Evolutionary conservation across 495 filamentous ascomycete genomes (phyloP).

Genomic region (Penicillium ochrochloron): DNA sequence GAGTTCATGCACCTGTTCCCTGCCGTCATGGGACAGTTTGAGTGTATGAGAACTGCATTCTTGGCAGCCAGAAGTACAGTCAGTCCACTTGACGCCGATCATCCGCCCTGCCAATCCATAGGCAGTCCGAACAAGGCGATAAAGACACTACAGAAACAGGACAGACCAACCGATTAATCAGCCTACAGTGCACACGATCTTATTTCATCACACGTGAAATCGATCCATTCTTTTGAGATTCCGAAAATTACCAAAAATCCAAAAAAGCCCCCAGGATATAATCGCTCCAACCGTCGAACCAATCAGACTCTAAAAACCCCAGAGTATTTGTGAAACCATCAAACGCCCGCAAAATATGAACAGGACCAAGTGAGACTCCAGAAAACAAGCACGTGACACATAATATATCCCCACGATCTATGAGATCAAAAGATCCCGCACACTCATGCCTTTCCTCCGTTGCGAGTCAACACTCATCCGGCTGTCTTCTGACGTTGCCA

Average conservation of each 20-base stretch:
- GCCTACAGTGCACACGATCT: background rate
- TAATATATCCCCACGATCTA: constrained; percentile 19
- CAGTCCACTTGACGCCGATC: background rate
- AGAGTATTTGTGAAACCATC: background rate
- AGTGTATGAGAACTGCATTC: background rate
- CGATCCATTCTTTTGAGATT: background rate
- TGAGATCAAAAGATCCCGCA: constrained; percentile 76
- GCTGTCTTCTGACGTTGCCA: constrained; percentile 10
- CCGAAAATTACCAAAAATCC: background rate
- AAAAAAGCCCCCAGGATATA: constrained; percentile 1
- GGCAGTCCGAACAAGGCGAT: background rate
- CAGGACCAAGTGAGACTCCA: background rate
- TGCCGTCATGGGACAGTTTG: background rate
- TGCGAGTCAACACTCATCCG: constrained; percentile 22
- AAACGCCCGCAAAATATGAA: constrained; percentile 2
- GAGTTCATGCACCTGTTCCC: background rate
- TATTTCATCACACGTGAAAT: background rate
- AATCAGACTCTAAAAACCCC: background rate
- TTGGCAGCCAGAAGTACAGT: background rate
- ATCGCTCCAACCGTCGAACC: background rate
- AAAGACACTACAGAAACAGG: background rate
- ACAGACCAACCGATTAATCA: background rate
- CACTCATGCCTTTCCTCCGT: constrained; percentile 68
- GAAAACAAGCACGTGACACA: background rate
- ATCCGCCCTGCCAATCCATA: background rate